Base-by-base conservation (phyloP, 257 asterid species). In the Perilla frutescens region DNA sequence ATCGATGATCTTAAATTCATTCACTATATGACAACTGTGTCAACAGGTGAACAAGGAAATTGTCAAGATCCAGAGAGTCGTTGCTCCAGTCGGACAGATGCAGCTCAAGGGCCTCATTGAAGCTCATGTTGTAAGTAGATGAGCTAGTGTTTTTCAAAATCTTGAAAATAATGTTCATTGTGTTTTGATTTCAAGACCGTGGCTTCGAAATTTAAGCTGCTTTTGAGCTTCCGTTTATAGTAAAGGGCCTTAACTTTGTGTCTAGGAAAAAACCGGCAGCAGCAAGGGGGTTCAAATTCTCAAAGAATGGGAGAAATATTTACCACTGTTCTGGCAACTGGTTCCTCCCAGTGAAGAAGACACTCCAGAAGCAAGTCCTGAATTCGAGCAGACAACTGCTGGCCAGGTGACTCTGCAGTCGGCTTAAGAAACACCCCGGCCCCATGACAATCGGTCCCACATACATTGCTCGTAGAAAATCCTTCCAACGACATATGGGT, bases 261-360 rank as follows among this genome's bases (percentile, higher is more conserved):
- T 57, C 3, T 48, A 95, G 98, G 98, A 92, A 83, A 95, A 95
- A 84, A 90, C 98, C 0, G 97, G 97, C 12, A 95, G 99, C 79
- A 71, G 77, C 78, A 95, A 85, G 81, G 98, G 99, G 11, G 57
- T 92, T 2, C 76, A 84, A 61, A 87, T 95, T 51, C 89, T 95
- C 4, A 70, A 82, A 54, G 96, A 90, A 13, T 95, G 99, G 99
- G 99, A 92, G 80, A 89, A 81, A 77, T 95, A 90, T 79, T 76
- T 95, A 84, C 79, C 87, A 44, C 89, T 94, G 57, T 94, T 94
- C 79, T 91, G 99, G 99, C 99, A 94, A 76, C 85, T 91, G 70
- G 99, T 94, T 64, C 99, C 99, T 32, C 98, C 98, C 10, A 94
- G 99, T 68, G 99, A 94, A 80, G 99, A 95, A 81, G 99, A 95